Conservation (phyloP, 106 monocot species). For the Dactylorhiza incarnata region DNA sequence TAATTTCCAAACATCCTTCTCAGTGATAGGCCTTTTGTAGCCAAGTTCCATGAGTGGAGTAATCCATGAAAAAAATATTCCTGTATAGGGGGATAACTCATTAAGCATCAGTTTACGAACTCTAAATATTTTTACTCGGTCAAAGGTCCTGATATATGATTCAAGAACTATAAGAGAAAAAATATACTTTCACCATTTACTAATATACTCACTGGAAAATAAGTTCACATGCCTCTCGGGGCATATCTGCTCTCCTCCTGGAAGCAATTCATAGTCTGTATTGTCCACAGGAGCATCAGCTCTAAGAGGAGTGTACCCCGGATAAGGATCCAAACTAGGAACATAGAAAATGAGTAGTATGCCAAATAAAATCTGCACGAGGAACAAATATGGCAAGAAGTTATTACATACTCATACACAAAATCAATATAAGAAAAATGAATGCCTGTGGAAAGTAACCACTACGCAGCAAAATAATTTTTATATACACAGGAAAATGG, state of each 20-base stretch:
- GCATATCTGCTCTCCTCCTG: slow-evolving; percentile 71
- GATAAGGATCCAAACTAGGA: slow-evolving; percentile 76
- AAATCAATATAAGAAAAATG: background rate
- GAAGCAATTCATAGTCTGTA: slow-evolving; percentile 66
- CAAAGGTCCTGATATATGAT: background rate
- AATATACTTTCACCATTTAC: background rate
- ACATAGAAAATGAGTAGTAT: slow-evolving; percentile 55
- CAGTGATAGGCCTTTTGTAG: slow-evolving; percentile 77
- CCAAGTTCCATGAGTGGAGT: slow-evolving; percentile 91
- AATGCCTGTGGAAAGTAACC: background rate
- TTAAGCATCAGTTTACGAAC: background rate
- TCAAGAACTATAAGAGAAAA: slow-evolving; percentile 10
- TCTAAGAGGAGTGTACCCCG: slow-evolving; percentile 60
- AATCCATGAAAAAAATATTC: slow-evolving; percentile 82
- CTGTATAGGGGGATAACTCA: slow-evolving; percentile 17
- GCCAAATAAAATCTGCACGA: slow-evolving; percentile 80
- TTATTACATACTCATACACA: slow-evolving; percentile 3
- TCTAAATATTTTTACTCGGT: background rate
- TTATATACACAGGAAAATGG: background rate
- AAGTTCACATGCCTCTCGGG: slow-evolving; percentile 80
- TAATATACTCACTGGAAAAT: slow-evolving; percentile 68
- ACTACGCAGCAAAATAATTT: background rate
- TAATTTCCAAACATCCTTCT: slow-evolving; percentile 97
- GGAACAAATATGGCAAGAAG: background rate
- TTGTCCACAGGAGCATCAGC: slow-evolving; percentile 35